These are phyloP conservation scores for Astragalus membranaceus DNA, from an alignment of 306 rosid genomes.

Conservation along the genomic window DNA sequence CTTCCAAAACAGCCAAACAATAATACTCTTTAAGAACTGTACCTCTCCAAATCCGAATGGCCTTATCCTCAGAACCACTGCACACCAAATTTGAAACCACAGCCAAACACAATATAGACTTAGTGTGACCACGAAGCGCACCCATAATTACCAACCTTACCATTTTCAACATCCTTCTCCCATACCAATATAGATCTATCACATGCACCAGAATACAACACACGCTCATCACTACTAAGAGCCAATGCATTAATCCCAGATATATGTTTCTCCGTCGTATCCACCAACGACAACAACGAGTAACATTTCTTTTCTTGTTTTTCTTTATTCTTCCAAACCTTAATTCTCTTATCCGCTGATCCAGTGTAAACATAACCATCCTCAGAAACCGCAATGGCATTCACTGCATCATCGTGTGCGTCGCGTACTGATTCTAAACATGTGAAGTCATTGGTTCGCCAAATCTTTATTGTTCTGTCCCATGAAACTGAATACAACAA, in stretches of 20 bases:
- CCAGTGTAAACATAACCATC: conserved; percentile 80
- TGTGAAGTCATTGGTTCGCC: conserved; percentile 67
- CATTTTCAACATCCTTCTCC: conserved; percentile 35
- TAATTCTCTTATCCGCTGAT: conserved; percentile 77
- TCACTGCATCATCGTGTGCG: conserved; percentile 89
- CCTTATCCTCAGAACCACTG: conserved; percentile 88
- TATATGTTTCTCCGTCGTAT: conserved; percentile 55
- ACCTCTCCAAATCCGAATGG: conserved; percentile 72
- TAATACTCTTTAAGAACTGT: conserved; percentile 24
- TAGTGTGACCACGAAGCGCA: conserved; percentile 64
- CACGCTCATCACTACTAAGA: conserved; percentile 43
- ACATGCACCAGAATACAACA: conserved; percentile 79
- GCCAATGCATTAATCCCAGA: conserved; percentile 87
- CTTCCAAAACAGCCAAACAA: conserved; percentile 70
- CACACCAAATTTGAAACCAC: conserved; percentile 57
- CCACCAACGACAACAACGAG: conserved; percentile 29
- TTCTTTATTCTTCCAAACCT: conserved; percentile 52
- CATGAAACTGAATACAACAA: conserved; percentile 79
- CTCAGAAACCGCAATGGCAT: conserved; percentile 50
- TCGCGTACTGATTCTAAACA: conserved; percentile 67
- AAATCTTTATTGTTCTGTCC: conserved; percentile 82
- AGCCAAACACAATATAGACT: conserved; percentile 62
- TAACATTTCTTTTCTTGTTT: conserved; percentile 39
- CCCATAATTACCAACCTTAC: conserved; percentile 48
- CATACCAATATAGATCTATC: conserved; percentile 76